Percentiles rank a stretch among this genome's conserved stretches.
phyloP scores from a whole-genome alignment of 139 green algal species.

The Closterium sp. region DNA sequence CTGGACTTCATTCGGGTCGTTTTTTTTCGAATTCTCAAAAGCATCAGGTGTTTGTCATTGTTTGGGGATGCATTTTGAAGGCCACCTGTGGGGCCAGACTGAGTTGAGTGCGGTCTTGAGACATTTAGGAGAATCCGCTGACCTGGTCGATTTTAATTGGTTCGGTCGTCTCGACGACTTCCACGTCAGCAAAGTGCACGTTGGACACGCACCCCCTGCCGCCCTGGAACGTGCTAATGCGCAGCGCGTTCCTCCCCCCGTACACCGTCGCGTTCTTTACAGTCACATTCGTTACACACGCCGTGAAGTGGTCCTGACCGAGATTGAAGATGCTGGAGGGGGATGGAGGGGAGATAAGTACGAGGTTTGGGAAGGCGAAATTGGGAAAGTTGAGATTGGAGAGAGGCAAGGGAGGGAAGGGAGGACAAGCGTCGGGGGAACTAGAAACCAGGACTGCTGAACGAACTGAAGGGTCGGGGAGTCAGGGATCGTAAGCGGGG shows the following conservation, averaged over 20 bases:
- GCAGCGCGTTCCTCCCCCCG: background rate
- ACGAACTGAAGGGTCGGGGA: too few relatives aligned
- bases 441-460: too few relatives aligned
- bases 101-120: too few relatives aligned
- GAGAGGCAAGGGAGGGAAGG: too few relatives aligned
- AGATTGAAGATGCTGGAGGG: conserved; percentile 1
- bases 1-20: too few relatives aligned
- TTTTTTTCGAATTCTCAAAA: too few relatives aligned
- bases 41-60: too few relatives aligned
- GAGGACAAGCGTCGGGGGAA: too few relatives aligned
- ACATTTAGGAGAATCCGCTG: background rate
- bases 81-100: too few relatives aligned
- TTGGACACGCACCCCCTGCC: background rate
- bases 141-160: background rate
- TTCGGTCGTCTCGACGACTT: background rate
- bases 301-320: background rate
- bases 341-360: background rate
- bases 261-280: background rate
- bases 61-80: too few relatives aligned
- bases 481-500: too few relatives aligned
- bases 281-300: background rate
- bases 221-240: conserved; percentile 6
- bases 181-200: background rate
- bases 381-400: background rate
- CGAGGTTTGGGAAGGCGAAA: background rate